phyloP scores from a whole-genome alignment of 441 rosid species.

The Macaranga tanarius region DNA sequence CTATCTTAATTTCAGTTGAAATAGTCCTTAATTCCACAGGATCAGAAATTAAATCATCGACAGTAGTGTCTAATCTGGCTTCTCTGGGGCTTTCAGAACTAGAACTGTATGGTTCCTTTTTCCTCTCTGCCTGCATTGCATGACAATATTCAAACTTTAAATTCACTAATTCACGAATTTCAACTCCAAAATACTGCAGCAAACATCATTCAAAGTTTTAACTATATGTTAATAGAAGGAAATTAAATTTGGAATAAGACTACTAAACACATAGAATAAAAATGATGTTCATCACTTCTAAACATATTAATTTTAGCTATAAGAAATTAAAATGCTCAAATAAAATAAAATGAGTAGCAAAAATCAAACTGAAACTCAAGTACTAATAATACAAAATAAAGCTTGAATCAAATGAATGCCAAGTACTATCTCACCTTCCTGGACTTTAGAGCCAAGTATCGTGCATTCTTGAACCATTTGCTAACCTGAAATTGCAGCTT shows the following conservation, averaged over 20 bases:
- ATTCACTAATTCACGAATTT: not conserved
- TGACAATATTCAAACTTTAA: constrained; percentile 11
- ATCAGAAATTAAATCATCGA: constrained; percentile 28
- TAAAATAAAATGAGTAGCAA: not conserved
- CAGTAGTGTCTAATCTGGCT: constrained; percentile 39
- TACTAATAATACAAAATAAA: not conserved
- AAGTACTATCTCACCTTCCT: constrained; percentile 61
- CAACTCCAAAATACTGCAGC: constrained; percentile 6
- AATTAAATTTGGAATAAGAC: not conserved
- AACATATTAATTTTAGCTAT: not conserved
- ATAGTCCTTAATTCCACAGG: constrained; percentile 31
- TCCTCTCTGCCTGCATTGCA: constrained; percentile 35
- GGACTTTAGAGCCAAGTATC: constrained; percentile 74
- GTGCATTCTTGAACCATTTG: constrained; percentile 99
- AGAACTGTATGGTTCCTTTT: constrained; percentile 24
- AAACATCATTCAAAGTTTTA: not conserved
- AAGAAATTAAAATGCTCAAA: not conserved
- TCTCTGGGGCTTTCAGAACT: constrained; percentile 31
- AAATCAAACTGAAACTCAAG: not conserved
- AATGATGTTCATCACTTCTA: constrained; percentile 7
- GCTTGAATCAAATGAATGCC: constrained; percentile 1
- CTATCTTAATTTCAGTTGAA: constrained; percentile 26
- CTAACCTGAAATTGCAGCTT: constrained; percentile 64
- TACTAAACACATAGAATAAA: not conserved
- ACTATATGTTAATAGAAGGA: not conserved